These are phyloP conservation scores for Daldinia bambusicola DNA, from an alignment of 495 filamentous ascomycete genomes.

Conservation along the genomic window DNA sequence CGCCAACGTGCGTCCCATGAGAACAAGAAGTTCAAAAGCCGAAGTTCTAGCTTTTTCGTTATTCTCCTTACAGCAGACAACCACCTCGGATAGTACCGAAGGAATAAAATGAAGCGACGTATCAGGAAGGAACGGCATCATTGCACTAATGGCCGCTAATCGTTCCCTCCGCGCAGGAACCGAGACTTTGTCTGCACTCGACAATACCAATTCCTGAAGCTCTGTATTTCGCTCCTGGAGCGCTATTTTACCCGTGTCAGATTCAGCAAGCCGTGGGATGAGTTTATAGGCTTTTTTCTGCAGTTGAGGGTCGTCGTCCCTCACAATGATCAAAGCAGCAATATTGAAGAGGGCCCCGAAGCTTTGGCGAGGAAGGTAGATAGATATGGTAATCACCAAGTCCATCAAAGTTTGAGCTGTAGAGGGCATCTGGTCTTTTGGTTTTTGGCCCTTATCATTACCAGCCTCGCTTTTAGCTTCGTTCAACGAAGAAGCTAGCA, in stretches of 20 bases:
- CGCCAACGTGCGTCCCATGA: slow-evolving; percentile 83
- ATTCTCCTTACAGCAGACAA: slow-evolving; percentile 94
- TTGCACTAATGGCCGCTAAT: slow-evolving; percentile 78
- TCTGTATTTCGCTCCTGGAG: slow-evolving; percentile 76
- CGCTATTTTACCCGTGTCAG: slow-evolving; percentile 74
- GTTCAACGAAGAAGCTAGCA: slow-evolving; percentile 81
- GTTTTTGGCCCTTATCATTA: slow-evolving; percentile 67
- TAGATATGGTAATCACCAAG: slow-evolving; percentile 91
- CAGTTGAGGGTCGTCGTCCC: slow-evolving; percentile 85
- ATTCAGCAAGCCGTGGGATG: slow-evolving; percentile 86
- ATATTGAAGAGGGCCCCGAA: slow-evolving; percentile 85
- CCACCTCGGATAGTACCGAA: slow-evolving; percentile 87
- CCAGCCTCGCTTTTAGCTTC: slow-evolving; percentile 68
- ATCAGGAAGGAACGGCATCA: slow-evolving; percentile 79
- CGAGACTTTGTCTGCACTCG: slow-evolving; percentile 81
- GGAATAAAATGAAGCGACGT: slow-evolving; percentile 91
- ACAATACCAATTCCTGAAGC: slow-evolving; percentile 80
- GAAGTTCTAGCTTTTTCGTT: slow-evolving; percentile 91
- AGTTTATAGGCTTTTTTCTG: slow-evolving; percentile 99
- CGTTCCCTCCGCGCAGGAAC: slow-evolving; percentile 86
- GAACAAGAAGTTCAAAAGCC: slow-evolving; percentile 89
- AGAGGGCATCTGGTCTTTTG: slow-evolving; percentile 81
- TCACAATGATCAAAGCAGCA: slow-evolving; percentile 79
- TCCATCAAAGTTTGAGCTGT: slow-evolving; percentile 96
- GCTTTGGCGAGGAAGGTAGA: slow-evolving; percentile 86